Base-by-base conservation (phyloP, 176 grass and related monocot species). In the Panicum miliaceum region DNA sequence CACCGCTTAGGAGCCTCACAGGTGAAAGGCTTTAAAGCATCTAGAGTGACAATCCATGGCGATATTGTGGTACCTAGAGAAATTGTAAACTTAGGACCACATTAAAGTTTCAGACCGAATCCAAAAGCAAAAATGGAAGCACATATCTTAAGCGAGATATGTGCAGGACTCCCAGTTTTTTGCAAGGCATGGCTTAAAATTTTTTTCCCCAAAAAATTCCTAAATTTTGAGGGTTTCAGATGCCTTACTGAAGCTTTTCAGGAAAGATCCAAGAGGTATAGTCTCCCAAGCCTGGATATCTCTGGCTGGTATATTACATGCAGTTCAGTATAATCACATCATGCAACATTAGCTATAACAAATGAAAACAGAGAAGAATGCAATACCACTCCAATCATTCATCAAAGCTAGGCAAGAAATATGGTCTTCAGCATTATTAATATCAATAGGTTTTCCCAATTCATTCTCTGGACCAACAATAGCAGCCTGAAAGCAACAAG, bases 381-480 rank as follows among this genome's bases (percentile, higher is more conserved):
- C 29, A 12, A 82, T 94, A 99, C 93, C 96, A 89, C 96, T 99
- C 96, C 96, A 99, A 84, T 99, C 96, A 72, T 99, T 99, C 96
- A 99, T 90, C 37, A 38, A 38, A 38, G 37, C 37, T 3, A 3
- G 2, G 37, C 37, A 2, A 38, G 5, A 38, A 38, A 38, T 38
- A 38, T 38, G 37, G 37, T 38, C 37, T 38, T 38, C 37, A 38
- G 5, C 37, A 38, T 38, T 5, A 38, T 38, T 38, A 38, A 38
- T 38, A 38, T 38, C 37, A 38, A 38, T 38, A 38, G 37, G 37
- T 38, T 38, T 38, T 2, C 37, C 5, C 37, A 38, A 38, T 38
- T 38, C 37, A 38, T 38, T 38, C 37, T 5, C 37, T 38, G 37
- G 37, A 38, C 37, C 2, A 38, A 38, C 37, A 38, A 38, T 38